A percentile compares a stretch with the other conserved stretches of the same genome.
phyloP scores from a whole-genome alignment of 169 alveolate species.

The Ichthyophthirius multifiliis region DNA sequence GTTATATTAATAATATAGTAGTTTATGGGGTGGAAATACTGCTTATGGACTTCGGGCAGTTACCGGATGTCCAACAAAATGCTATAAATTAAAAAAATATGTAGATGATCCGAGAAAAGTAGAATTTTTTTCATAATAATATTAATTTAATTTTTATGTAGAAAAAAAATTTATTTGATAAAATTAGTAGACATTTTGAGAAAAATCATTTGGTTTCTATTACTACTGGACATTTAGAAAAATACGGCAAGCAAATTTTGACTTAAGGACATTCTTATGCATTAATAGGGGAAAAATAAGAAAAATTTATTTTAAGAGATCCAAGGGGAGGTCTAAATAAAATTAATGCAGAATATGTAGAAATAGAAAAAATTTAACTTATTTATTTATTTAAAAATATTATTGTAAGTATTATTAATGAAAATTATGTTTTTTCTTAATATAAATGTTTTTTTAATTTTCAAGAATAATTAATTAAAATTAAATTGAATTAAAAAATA shows the following conservation, averaged over 20 bases:
- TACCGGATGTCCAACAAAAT: constrained; percentile 20
- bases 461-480: not conserved
- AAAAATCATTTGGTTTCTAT: not conserved
- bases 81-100: not conserved
- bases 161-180: not conserved
- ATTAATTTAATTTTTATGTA: not conserved
- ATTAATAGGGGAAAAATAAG: not conserved
- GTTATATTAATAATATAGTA: constrained; percentile 44
- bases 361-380: not conserved
- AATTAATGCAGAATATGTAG: not conserved
- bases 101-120: constrained; percentile 5
- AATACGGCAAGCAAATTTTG: not conserved
- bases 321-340: not conserved
- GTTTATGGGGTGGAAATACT: constrained; percentile 29
- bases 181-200: not conserved
- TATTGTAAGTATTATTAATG: not conserved
- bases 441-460: not conserved
- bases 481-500: not conserved
- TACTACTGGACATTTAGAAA: not conserved
- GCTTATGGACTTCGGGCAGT: not conserved
- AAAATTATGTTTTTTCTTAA: not conserved
- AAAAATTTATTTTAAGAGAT: not conserved
- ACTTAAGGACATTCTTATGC: not conserved
- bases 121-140: not conserved
- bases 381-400: not conserved